phyloP scores from a whole-genome alignment of 78 protist genomes.

The Thecamonas trahens region DNA sequence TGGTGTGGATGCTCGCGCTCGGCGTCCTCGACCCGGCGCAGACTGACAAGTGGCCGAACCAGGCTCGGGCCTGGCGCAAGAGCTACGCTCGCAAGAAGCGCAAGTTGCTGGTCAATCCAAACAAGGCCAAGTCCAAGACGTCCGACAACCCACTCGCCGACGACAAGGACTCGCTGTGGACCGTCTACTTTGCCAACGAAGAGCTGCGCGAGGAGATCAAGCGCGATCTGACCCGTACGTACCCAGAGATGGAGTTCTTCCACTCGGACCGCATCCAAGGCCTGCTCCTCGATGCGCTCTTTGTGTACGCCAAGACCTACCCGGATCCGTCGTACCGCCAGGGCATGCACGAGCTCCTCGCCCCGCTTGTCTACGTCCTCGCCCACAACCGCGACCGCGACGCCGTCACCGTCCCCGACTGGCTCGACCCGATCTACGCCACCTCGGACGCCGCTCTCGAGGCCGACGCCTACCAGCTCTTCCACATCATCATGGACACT shows the following conservation, averaged over 20 bases:
- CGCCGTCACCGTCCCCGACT: neutral
- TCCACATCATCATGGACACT: neutral
- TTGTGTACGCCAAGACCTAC: neutral
- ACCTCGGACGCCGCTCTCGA: too few species aligned
- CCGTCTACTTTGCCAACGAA: neutral
- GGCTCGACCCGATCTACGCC: neutral
- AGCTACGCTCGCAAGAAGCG: too few species aligned
- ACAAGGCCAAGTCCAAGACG: too few species aligned
- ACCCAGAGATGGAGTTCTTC: constrained; percentile 22
- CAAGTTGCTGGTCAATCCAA: too few species aligned
- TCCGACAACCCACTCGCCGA: too few species aligned
- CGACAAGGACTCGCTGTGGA: too few species aligned
- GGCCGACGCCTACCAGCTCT: constrained; percentile 15
- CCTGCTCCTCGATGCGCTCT: constrained; percentile 6
- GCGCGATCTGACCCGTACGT: constrained; percentile 13
- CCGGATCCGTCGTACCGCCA: constrained; percentile 17
- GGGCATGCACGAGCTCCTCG: constrained; percentile 54
- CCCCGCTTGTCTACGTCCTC: constrained; percentile 4
- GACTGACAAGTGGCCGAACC: too few species aligned
- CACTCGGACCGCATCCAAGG: neutral
- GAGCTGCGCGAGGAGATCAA: constrained; percentile 12
- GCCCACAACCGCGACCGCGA: neutral
- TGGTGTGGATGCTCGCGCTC: too few species aligned
- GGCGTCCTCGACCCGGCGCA: too few species aligned
- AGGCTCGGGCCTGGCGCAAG: too few species aligned